A percentile compares a stretch with the other conserved stretches of the same genome.
Conservation (phyloP, 768 basidiomycete species). For the Candolleomyces eurysporus region DNA sequence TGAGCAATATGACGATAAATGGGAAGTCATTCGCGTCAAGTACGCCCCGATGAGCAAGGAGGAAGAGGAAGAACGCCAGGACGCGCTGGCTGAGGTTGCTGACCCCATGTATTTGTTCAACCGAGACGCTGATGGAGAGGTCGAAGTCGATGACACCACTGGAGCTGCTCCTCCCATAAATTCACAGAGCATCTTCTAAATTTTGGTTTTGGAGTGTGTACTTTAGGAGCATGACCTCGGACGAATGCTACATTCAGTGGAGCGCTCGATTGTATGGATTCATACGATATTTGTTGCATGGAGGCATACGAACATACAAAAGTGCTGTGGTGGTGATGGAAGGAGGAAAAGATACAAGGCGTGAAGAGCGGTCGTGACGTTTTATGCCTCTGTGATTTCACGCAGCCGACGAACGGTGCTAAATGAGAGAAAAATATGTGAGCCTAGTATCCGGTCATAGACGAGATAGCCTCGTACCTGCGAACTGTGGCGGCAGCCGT, state of each 20-base stretch:
- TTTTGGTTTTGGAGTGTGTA: background rate
- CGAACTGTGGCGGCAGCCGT: conserved; percentile 97
- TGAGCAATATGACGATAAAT: conserved; percentile 77
- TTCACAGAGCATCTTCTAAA: background rate
- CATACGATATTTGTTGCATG: conserved; percentile 6
- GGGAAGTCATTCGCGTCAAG: conserved; percentile 74
- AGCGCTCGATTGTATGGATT: conserved; percentile 1
- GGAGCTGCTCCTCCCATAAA: background rate
- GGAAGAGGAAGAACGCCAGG: conserved; percentile 76
- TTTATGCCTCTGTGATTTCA: conserved; percentile 88
- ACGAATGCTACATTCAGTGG: too few species aligned
- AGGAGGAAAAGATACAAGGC: conserved; percentile 2
- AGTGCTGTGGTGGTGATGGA: background rate
- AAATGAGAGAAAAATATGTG: conserved; percentile 9
- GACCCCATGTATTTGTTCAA: conserved; percentile 66
- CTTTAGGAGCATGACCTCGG: too few species aligned
- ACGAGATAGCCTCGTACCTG: conserved; percentile 69
- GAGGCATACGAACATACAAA: conserved; percentile 17
- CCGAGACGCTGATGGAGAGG: conserved; percentile 65
- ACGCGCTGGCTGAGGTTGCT: conserved; percentile 71
- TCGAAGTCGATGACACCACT: conserved; percentile 40
- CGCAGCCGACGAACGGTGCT: conserved; percentile 96
- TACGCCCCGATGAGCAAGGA: conserved; percentile 71
- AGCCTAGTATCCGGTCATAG: too few species aligned
- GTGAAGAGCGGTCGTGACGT: conserved; percentile 3